Evolutionary conservation across 176 grass and related monocot genomes (phyloP), one percentile per base, ranked within the genome.

Genomic region (Carex cristatella): DNA sequence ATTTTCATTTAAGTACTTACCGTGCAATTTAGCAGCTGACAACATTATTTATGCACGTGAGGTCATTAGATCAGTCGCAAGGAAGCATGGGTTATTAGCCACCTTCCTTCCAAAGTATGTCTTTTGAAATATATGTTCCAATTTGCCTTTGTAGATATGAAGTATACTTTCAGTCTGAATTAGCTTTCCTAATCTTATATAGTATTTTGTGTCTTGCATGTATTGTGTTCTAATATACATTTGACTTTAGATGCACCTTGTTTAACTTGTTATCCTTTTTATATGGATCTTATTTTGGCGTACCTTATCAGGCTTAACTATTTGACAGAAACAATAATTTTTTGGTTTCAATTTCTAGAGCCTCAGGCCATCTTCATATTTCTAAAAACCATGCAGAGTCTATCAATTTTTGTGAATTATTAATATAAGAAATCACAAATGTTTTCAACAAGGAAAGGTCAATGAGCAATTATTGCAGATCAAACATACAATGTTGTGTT

Each of bases 11-110:
- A 91, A 93, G 88, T 91, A 98, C 89, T 79, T 88, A 79, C 58
- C 89, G 38, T 93, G 89, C 80, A 95, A 73, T 89, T 86, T 98
- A 88, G 95, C 95, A 31, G 95, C 93, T 88, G 95, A 98, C 74
- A 95, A 94, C 54, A 85, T 98, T 65, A 93, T 98, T 82, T 98
- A 95, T 86, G 88, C 90, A 69, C 91, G 93, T 79, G 95, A 98
- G 85, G 90, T 90, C 71, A 95, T 98, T 88, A 93, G 91, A 87
- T 87, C 95, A 14, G 80, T 98, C 60, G 93, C 91, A 80, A 91
- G 91, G 82, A 95, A 95, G 89, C 91, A 98, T 64, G 86, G 80
- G 12, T 81, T 98, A 57, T 61, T 93, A 80, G 91, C 93, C 69
- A 98, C 95, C 62, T 92, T 95, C 87, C 74, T 98, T 88, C 95